Evolutionary conservation across 1,284 basidiomycete genomes (phyloP).

Genomic region (Cutaneotrichosporon sp.): DNA sequence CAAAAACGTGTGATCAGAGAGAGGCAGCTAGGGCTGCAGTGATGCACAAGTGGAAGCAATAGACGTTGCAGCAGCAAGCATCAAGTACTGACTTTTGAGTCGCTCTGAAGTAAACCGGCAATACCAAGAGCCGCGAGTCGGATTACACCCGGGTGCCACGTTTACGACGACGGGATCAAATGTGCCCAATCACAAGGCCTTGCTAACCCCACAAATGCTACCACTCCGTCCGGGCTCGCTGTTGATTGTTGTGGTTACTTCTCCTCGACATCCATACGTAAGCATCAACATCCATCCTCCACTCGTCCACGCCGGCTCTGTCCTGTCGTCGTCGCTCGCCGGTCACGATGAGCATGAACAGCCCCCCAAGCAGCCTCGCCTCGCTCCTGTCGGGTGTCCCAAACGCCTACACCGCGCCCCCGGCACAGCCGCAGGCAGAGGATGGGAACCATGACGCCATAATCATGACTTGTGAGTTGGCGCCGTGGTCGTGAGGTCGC

Average conservation of each 20-base stretch:
- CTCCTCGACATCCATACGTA: constrained; percentile 3
- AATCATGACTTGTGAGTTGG: constrained; percentile 18
- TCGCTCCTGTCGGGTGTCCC: constrained; percentile 3
- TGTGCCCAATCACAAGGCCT: not conserved
- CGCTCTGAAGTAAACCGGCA: too few species aligned
- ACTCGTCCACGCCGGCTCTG: not conserved
- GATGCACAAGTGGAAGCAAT: constrained; percentile 4
- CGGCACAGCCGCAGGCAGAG: not conserved
- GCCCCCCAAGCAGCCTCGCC: constrained; percentile 8
- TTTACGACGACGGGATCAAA: not conserved
- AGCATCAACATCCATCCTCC: not conserved
- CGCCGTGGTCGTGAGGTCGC: too few species aligned
- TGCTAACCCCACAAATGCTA: not conserved
- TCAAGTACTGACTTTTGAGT: too few species aligned
- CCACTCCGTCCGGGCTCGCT: not conserved
- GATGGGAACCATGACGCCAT: constrained; percentile 8
- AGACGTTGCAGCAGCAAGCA: too few species aligned
- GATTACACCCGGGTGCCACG: too few species aligned
- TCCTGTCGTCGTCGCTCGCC: not conserved
- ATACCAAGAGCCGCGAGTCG: too few species aligned
- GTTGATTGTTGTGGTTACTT: constrained; percentile 5
- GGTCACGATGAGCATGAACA: constrained; percentile 9
- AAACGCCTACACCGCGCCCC: not conserved
- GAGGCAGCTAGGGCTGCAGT: constrained; percentile 3
- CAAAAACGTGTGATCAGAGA: constrained; percentile 5